These are phyloP conservation scores for Bipolaris oryzae DNA, from an alignment of 2,329 filamentous ascomycete species.

Conservation along the genomic window DNA sequence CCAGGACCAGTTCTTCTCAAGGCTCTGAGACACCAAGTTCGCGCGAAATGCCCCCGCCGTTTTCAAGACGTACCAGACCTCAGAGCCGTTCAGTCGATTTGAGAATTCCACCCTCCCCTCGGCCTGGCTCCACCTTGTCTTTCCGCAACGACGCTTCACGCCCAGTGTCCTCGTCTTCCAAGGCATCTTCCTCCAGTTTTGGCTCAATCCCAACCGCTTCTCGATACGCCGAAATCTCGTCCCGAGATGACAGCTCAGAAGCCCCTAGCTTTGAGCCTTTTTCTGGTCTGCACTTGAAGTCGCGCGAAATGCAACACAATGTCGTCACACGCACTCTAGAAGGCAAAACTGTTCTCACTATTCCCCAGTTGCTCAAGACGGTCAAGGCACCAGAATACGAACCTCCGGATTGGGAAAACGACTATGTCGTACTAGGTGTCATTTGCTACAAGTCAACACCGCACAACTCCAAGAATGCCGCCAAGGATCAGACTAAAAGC, in stretches of 20 bases:
- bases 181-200: conserved; percentile 30
- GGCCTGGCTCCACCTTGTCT: conserved; percentile 34
- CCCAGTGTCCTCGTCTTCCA: conserved; percentile 29
- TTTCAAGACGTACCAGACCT: conserved; percentile 16
- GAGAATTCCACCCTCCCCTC: conserved; percentile 18
- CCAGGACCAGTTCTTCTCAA: conserved; percentile 36
- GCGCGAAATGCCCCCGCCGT: conserved; percentile 26
- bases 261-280: conserved; percentile 71
- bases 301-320: conserved; percentile 80
- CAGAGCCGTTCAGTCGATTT: conserved; percentile 27
- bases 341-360: conserved; percentile 75
- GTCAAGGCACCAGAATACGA: conserved; percentile 85
- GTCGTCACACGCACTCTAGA: conserved; percentile 78
- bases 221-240: conserved; percentile 41
- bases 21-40: conserved; percentile 30
- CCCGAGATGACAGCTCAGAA: conserved; percentile 58
- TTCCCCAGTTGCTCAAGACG: conserved; percentile 79
- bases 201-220: conserved; percentile 26
- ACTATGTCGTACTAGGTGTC: conserved; percentile 88
- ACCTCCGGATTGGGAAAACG: conserved; percentile 79
- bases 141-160: conserved; percentile 26
- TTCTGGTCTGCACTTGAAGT: conserved; percentile 82
- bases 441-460: conserved; percentile 89
- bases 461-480: conserved; percentile 61
- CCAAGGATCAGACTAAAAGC: conserved; percentile 49